Base-by-base conservation (phyloP, 805 yeast species). In the Cyberlindnera japonica region DNA sequence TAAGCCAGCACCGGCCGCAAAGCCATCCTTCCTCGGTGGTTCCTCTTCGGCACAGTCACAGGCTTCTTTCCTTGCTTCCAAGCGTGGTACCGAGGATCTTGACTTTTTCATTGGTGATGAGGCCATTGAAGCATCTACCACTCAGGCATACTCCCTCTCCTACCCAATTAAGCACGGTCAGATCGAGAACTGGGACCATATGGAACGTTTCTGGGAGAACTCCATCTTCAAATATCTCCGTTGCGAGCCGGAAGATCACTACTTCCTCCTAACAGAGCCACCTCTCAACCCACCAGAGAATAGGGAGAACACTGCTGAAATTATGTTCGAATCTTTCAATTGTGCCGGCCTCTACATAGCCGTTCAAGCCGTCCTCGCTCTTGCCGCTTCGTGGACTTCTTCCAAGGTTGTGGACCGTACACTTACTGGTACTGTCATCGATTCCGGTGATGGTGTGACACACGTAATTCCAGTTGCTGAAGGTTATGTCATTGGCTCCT, bases 261-360 rank as follows among this genome's bases (percentile, higher is more conserved):
- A 87, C 61, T 93, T 93, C 65, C 69, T 93, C 42, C 68, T 93
- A 43, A 93, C 99, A 37, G 99, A 93, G 68, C 99, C 99, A 10
- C 99, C 99, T 17, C 76, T 93, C 51, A 93, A 93, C 59, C 97
- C 99, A n/a, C 99, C 99, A 6, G 99, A 93, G 69, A 93, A 93
- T 66, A 85, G 99, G 69, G 99, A 93, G 63, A 88, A 87, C 62
- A 89, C 96, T 1, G 99, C 99, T 11, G 99, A 93, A 63, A 93
- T 93, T 60, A 93, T 93, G 95, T 93, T 93, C 68, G 99, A 93
- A 69, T 81, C 95, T 15, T 93, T 93, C 75, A 93, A 93, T 64
- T 93, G 99, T 68, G 98, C 98, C 14, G 99, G 99, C 45, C 72
- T 93, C 47, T 93, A 93, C 67, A 93, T 93, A 59, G 99, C 99